phyloP scores from a whole-genome alignment of 2,329 filamentous ascomycete genomes.

The Bretziella fagacearum region DNA sequence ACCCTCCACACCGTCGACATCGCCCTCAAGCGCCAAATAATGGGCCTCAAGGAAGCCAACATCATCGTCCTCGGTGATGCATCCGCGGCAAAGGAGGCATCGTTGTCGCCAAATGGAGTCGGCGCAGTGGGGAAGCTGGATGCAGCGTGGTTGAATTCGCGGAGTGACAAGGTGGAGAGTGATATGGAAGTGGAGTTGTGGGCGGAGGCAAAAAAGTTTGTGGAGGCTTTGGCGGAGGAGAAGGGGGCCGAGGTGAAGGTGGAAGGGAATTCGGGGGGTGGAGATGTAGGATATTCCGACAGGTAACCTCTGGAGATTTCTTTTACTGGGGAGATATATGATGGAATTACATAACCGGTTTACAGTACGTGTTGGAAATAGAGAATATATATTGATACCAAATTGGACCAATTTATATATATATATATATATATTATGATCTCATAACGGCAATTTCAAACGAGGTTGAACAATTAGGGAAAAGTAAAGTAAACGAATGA shows the following conservation, averaged over 20 bases:
- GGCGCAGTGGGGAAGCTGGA: constrained; percentile 49
- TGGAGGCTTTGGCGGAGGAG: constrained; percentile 19
- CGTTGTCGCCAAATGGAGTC: constrained; percentile 36
- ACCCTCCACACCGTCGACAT: constrained; percentile 61
- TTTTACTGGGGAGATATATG: no score
- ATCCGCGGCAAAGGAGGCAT: constrained; percentile 17
- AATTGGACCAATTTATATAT: no score
- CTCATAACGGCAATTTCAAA: no score
- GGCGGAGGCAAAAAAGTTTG: constrained; percentile 26
- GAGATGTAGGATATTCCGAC: background rate
- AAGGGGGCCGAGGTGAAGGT: background rate
- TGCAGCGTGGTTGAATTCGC: constrained; percentile 77
- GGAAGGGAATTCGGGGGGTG: no score
- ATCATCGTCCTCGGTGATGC: constrained; percentile 39
- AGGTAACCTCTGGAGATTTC: background rate
- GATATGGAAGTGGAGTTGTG: constrained; percentile 75
- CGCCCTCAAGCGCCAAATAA: constrained; percentile 49
- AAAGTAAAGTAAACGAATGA: no score
- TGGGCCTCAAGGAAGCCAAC: constrained; percentile 64
- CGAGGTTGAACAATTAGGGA: no score
- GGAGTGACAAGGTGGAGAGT: constrained; percentile 62
- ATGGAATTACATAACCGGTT: no score
- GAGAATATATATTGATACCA: no score
- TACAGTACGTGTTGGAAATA: no score
- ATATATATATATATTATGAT: no score